Conservation (phyloP, 371 early-diverging fungal species). For the Conidiobolus incongruus region DNA sequence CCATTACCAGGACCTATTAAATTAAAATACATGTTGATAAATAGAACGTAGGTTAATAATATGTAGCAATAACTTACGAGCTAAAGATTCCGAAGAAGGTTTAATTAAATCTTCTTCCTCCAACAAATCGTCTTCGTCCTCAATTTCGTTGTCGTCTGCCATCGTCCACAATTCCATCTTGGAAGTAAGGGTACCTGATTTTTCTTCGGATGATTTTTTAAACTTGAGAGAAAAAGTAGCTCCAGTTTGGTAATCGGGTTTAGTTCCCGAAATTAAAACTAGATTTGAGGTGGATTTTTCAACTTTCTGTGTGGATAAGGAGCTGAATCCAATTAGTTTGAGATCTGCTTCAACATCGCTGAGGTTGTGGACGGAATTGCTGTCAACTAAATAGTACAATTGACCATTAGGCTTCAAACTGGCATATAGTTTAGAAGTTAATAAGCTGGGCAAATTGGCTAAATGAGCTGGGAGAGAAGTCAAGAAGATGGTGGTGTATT, state of each 20-base stretch:
- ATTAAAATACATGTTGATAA: neutral
- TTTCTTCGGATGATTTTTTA: conserved; percentile 18
- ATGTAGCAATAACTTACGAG: no score
- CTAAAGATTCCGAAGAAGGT: conserved; percentile 39
- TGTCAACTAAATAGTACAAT: neutral
- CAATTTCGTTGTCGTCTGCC: conserved; percentile 31
- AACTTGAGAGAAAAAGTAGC: conserved; percentile 37
- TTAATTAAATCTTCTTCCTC: conserved; percentile 66
- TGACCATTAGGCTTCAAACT: neutral
- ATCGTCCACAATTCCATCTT: conserved; percentile 37
- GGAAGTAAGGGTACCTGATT: conserved; percentile 6
- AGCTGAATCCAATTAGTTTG: neutral
- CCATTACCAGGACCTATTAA: conserved; percentile 33
- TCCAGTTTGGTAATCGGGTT: conserved; percentile 73
- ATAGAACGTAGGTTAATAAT: neutral
- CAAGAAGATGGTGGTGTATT: no score
- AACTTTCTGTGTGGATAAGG: neutral
- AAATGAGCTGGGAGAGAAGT: no score
- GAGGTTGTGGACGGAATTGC: neutral
- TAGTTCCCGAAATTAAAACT: conserved; percentile 36
- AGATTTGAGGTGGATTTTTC: conserved; percentile 12
- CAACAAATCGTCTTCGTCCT: conserved; percentile 71
- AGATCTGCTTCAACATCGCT: neutral
- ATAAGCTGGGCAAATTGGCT: no score
- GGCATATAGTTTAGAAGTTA: no score